These are phyloP conservation scores for Cercospora citrullina DNA, from an alignment of 2,329 filamentous ascomycete genomes.

Conservation along the genomic window DNA sequence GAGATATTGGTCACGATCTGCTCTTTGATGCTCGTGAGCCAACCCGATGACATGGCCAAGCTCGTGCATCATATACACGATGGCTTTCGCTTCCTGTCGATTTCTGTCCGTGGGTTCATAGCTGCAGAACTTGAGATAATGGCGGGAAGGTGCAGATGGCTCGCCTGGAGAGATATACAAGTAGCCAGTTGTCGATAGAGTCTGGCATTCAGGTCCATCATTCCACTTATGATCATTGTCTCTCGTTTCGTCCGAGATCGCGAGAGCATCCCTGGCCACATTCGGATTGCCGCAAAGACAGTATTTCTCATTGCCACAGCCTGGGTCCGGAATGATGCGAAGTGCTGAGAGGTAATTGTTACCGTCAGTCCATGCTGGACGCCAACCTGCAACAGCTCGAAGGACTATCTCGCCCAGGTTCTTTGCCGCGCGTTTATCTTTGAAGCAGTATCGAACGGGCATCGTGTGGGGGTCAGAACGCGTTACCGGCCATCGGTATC, in stretches of 20 bases:
- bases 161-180: conserved; percentile 6
- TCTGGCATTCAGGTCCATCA: conserved; percentile 19
- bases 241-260: conserved; percentile 25
- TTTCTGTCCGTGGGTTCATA: conserved; percentile 1
- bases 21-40: conserved; percentile 25
- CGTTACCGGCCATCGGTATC: conserved; percentile 24
- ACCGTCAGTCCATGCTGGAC: conserved; percentile 16
- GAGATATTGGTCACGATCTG: conserved; percentile 21
- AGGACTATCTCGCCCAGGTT: conserved; percentile 24
- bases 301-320: conserved; percentile 2
- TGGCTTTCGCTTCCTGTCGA: conserved; percentile 4
- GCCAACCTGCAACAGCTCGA: conserved; percentile 24
- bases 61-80: conserved; percentile 22
- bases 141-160: conserved; percentile 1
- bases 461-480: conserved; percentile 13
- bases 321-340: conserved; percentile 18
- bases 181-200: conserved; percentile 26
- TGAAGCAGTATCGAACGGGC: conserved; percentile 29
- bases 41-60: conserved; percentile 25
- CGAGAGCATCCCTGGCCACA: conserved; percentile 21
- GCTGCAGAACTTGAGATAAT: conserved; percentile 17
- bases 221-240: conserved; percentile 22
- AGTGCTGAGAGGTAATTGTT: conserved; percentile 13
- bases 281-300: conserved; percentile 7
- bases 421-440: conserved; percentile 20